Evolutionary conservation across 2,329 filamentous ascomycete genomes (phyloP).

Genomic region (Colletotrichum falcatum): DNA sequence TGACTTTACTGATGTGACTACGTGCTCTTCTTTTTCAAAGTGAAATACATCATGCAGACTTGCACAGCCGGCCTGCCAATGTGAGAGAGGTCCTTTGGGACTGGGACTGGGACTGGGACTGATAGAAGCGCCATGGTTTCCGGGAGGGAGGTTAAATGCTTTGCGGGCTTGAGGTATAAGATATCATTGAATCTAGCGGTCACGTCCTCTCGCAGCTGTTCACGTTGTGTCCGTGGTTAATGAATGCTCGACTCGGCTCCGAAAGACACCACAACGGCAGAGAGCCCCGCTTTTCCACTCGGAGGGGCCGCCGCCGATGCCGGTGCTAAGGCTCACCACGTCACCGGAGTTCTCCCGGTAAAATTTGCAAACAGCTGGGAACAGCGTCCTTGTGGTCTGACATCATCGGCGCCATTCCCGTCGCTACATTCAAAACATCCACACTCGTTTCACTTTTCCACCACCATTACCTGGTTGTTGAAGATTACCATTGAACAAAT

Average conservation of each 20-base stretch:
- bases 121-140: neutral
- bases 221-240: neutral
- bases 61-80: slow-evolving; percentile 22
- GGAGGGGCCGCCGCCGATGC: slow-evolving; percentile 36
- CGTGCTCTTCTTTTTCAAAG: neutral
- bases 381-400: slow-evolving; percentile 11
- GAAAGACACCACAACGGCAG: neutral
- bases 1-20: neutral
- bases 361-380: slow-evolving; percentile 32
- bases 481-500: neutral
- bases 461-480: neutral
- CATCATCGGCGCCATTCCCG: slow-evolving; percentile 29
- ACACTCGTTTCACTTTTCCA: no score
- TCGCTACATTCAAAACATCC: neutral
- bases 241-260: slow-evolving; percentile 1
- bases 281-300: slow-evolving; percentile 22
- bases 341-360: slow-evolving; percentile 32
- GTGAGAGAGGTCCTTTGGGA: neutral
- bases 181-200: neutral
- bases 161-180: no score
- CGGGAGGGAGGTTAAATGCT: no score
- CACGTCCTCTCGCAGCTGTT: neutral
- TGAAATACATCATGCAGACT: slow-evolving; percentile 32
- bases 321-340: slow-evolving; percentile 18
- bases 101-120: no score